A percentile compares a stretch with the other conserved stretches of the same genome.
These are phyloP conservation scores for Pythium phragmiticola DNA, from an alignment of 352 stramenopile species.

Conservation along the genomic window DNA sequence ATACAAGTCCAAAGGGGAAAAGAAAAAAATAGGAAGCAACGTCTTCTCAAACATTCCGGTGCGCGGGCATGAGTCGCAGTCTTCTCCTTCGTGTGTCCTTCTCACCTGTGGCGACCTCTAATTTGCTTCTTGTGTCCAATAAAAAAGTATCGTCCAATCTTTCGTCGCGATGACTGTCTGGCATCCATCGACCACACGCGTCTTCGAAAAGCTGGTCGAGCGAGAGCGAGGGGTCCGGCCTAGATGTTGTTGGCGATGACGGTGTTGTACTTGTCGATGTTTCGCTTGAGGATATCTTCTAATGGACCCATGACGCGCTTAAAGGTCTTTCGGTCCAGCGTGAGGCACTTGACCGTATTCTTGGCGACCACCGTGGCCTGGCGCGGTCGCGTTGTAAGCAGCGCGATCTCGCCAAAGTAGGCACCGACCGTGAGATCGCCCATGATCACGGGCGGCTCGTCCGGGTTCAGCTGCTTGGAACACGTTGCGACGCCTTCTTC, in stretches of 20 bases:
- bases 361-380: slow-evolving; percentile 87
- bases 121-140: slow-evolving; percentile 24
- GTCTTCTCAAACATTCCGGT: slow-evolving; percentile 9
- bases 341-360: slow-evolving; percentile 88
- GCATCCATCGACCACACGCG: not conserved
- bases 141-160: slow-evolving; percentile 15
- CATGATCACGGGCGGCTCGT: slow-evolving; percentile 74
- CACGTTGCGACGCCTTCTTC: slow-evolving; percentile 78
- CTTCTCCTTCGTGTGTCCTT: not conserved
- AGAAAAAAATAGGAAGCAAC: slow-evolving; percentile 13
- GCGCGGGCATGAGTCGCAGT: not conserved
- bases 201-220: not conserved
- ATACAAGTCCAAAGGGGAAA: slow-evolving; percentile 28
- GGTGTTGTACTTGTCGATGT: slow-evolving; percentile 90
- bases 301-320: slow-evolving; percentile 88
- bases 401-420: slow-evolving; percentile 96
- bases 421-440: slow-evolving; percentile 89
- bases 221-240: slow-evolving; percentile 12
- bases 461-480: slow-evolving; percentile 80
- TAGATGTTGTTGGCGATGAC: slow-evolving; percentile 91
- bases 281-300: slow-evolving; percentile 90
- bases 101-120: slow-evolving; percentile 8
- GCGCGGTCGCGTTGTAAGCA: slow-evolving; percentile 92
- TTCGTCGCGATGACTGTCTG: not conserved
- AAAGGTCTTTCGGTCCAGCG: slow-evolving; percentile 92